Conservation (phyloP, 176 grass and related monocot species). For the Raddia guianensis region DNA sequence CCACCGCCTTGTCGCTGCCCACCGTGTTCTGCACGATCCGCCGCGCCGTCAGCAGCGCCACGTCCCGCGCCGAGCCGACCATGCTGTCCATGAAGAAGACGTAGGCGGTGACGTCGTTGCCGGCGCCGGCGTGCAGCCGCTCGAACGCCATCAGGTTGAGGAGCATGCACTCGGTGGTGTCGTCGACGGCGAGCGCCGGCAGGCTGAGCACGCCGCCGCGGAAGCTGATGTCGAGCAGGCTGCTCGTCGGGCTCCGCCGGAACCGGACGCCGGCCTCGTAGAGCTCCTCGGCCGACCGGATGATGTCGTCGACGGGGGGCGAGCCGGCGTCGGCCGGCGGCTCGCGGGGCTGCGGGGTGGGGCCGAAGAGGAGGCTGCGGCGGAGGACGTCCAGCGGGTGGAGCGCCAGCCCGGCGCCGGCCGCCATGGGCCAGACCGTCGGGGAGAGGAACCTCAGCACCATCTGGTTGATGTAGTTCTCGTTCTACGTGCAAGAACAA, state of each 20-base stretch:
- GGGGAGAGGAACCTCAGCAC: conserved; percentile 55
- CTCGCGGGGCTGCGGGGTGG: neutral
- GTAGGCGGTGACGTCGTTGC: conserved; percentile 71
- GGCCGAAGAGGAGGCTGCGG: conserved; percentile 45
- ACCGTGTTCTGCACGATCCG: conserved; percentile 37
- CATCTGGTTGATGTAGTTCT: conserved; percentile 60
- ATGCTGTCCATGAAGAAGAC: conserved; percentile 99
- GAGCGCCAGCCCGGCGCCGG: conserved; percentile 43
- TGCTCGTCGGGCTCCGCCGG: conserved; percentile 47
- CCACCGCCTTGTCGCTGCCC: conserved; percentile 56
- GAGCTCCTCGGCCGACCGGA: conserved; percentile 74
- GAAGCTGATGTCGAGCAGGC: conserved; percentile 72
- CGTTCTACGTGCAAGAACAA: conserved; percentile 40
- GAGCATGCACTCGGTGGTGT: conserved; percentile 75
- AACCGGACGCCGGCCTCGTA: conserved; percentile 77
- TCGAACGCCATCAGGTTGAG: conserved; percentile 91
- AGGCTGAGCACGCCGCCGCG: conserved; percentile 47
- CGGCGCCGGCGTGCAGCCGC: conserved; percentile 70
- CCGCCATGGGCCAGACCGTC: neutral
- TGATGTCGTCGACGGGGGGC: conserved; percentile 40
- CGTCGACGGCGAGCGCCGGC: conserved; percentile 66
- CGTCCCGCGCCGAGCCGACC: conserved; percentile 62
- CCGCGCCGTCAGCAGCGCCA: conserved; percentile 55
- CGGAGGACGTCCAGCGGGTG: conserved; percentile 81
- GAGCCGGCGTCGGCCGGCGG: neutral